Evolutionary conservation across 164 flowering plant genomes (phyloP).

Genomic region (Litsea cubeba): DNA sequence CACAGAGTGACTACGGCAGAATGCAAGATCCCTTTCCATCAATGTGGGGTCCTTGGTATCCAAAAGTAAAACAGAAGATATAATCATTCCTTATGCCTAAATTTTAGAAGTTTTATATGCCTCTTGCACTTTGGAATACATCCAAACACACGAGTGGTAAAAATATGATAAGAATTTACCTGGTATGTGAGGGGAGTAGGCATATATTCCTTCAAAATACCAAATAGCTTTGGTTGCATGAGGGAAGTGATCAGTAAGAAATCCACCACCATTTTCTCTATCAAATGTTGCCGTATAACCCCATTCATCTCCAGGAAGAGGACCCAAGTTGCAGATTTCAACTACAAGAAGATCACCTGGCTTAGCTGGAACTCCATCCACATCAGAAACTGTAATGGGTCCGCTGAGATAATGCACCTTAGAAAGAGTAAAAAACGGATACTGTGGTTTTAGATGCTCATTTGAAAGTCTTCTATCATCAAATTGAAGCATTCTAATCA

Average conservation of each 20-base stretch:
- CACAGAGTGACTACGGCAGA: too few species aligned
- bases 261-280: slow-evolving; percentile 96
- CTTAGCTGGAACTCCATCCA: slow-evolving; percentile 65
- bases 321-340: slow-evolving; percentile 91
- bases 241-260: slow-evolving; percentile 92
- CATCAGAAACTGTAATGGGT: slow-evolving; percentile 67
- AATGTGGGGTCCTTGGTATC: too few species aligned
- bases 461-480: not conserved
- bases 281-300: slow-evolving; percentile 86
- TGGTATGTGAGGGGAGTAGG: slow-evolving; percentile 91
- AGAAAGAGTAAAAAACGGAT: not conserved
- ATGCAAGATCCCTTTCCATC: too few species aligned
- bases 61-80: too few species aligned
- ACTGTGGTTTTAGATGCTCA: not conserved
- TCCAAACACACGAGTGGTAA: not conserved
- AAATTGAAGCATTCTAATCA: not conserved
- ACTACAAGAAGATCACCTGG: slow-evolving; percentile 94
- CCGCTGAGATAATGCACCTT: slow-evolving; percentile 94
- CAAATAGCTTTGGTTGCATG: slow-evolving; percentile 94
- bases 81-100: too few species aligned
- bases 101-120: too few species aligned
- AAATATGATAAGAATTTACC: slow-evolving; percentile 33
- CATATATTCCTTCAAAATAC: slow-evolving; percentile 97
- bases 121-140: not conserved
- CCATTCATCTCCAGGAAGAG: slow-evolving; percentile 97